Conservation (phyloP, 805 yeast species). For the Candida peoriensis region DNA sequence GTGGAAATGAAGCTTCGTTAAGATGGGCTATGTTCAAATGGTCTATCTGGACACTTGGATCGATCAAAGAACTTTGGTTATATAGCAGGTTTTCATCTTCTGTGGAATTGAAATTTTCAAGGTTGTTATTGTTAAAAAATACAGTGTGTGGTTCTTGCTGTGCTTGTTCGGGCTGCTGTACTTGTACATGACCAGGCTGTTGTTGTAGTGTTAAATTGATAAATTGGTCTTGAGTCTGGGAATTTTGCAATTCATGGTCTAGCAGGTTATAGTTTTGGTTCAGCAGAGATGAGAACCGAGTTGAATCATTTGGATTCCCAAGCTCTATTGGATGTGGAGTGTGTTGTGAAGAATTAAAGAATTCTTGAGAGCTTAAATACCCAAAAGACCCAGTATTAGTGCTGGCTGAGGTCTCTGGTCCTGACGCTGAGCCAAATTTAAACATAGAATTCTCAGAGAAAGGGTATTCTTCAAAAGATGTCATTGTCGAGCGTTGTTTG, state of each 20-base stretch:
- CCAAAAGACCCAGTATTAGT: background rate
- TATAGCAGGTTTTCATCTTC: too few relatives aligned
- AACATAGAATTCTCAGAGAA: constrained; percentile 1
- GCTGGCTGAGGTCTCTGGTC: background rate
- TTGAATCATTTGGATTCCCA: too few relatives aligned
- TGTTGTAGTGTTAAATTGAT: background rate
- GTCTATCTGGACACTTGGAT: too few relatives aligned
- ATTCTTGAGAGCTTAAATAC: background rate
- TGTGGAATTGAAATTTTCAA: too few relatives aligned
- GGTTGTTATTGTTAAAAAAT: background rate
- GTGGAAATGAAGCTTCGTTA: constrained; percentile 13
- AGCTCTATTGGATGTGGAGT: too few relatives aligned
- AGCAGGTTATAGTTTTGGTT: too few relatives aligned
- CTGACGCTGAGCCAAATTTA: background rate
- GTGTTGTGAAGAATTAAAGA: constrained; percentile 8
- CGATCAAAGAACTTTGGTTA: too few relatives aligned
- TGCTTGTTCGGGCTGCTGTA: background rate
- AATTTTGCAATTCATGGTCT: too few relatives aligned
- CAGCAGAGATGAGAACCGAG: too few relatives aligned
- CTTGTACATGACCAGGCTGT: background rate
- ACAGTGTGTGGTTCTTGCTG: background rate
- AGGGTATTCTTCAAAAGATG: constrained; percentile 8
- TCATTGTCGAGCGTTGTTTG: constrained; percentile 1
- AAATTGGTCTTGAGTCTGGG: too few relatives aligned
- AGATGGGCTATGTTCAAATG: background rate